Percentiles rank a stretch among this genome's conserved stretches.
These are phyloP conservation scores for Blechomonas ayalai DNA, from an alignment of 208 protist species.

Conservation along the genomic window DNA sequence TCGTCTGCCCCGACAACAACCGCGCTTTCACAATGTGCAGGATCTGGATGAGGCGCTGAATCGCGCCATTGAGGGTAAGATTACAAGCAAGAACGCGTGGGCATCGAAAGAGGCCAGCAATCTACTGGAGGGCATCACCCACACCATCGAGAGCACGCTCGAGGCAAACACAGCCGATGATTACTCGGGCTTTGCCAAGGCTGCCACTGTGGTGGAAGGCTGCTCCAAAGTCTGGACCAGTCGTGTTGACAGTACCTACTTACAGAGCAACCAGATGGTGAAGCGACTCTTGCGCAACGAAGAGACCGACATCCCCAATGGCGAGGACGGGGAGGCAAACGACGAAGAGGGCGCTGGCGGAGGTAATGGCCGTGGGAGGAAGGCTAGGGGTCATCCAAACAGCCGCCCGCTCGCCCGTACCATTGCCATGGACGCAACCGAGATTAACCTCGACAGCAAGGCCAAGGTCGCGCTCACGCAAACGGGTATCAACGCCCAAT, in stretches of 20 bases:
- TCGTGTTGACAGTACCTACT: slow-evolving; percentile 86
- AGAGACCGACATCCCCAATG: slow-evolving; percentile 16
- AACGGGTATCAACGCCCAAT: slow-evolving; percentile 75
- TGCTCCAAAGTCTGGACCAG: slow-evolving; percentile 91
- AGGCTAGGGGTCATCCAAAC: slow-evolving; percentile 10
- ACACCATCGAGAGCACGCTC: slow-evolving; percentile 80
- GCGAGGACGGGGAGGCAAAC: slow-evolving; percentile 16
- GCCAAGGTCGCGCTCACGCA: slow-evolving; percentile 59
- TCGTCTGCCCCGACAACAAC: slow-evolving; percentile 49
- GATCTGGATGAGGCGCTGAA: slow-evolving; percentile 82
- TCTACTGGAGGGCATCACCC: slow-evolving; percentile 82
- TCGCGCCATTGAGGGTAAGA: slow-evolving; percentile 85
- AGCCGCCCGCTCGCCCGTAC: slow-evolving; percentile 35
- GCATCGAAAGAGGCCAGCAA: slow-evolving; percentile 81
- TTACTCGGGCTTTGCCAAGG: slow-evolving; percentile 86
- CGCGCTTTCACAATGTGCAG: slow-evolving; percentile 77
- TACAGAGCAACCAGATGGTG: slow-evolving; percentile 83
- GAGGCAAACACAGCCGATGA: slow-evolving; percentile 53
- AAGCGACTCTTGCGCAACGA: slow-evolving; percentile 81
- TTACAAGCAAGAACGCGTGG: slow-evolving; percentile 89
- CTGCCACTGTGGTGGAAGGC: slow-evolving; percentile 88
- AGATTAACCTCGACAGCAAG: slow-evolving; percentile 84
- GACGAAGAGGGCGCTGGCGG: slow-evolving; percentile 1
- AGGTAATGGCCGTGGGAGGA: slow-evolving; percentile 8
- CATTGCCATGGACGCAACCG: slow-evolving; percentile 58